Base-by-base conservation (phyloP, 2,329 filamentous ascomycete genomes). In the Aspergillus unguis region DNA sequence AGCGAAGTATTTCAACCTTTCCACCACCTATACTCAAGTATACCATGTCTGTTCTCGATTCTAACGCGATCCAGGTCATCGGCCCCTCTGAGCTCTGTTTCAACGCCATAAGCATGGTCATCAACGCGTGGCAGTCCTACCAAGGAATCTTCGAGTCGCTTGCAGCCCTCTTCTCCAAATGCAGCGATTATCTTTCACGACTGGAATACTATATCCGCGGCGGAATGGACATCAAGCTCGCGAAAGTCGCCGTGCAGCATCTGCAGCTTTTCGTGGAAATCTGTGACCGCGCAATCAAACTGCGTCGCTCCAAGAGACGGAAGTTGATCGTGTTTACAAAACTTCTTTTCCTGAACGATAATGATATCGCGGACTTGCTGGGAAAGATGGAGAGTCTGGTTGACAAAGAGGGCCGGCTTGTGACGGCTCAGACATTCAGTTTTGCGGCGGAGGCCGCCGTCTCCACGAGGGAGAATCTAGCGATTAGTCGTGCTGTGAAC, bases 211-310 rank as follows among this genome's bases (percentile, higher is more conserved):
- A 62, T 28, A 50, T 56, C 28, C 41, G 45, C 8, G 59, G 53
- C 6, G 56, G 58, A 6, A 52, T 62, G 51, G 56, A 60, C 33
- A 44, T 48, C 9, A 53, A 55, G 44, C 43, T 62, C 32, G 51
- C 54, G 11, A 54, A 57, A 28, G 54, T 61, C 17, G 58, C 59
- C 11, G 56, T 52, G 17, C 54, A 61, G 29, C 57, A 60, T 44
- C 52, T 62, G 17, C 56, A 54, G 26, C 45, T 58, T 2, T 62
- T 62, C 17, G 60, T 62, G 7, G 56, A 60, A 8, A 55, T 62
- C 11, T 61, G 59, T 29, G 60, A 61, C 23, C 45, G 49, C 1
- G 52, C 56, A 1, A 54, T 61, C 33, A 52, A 52, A 26, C 41
- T 62, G 3, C 54, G 59, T 27, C 51, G 42, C 2, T 62, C 60